Conservation (phyloP, 176 grass and related monocot genomes). For the Ampelocalamus luodianensis region DNA sequence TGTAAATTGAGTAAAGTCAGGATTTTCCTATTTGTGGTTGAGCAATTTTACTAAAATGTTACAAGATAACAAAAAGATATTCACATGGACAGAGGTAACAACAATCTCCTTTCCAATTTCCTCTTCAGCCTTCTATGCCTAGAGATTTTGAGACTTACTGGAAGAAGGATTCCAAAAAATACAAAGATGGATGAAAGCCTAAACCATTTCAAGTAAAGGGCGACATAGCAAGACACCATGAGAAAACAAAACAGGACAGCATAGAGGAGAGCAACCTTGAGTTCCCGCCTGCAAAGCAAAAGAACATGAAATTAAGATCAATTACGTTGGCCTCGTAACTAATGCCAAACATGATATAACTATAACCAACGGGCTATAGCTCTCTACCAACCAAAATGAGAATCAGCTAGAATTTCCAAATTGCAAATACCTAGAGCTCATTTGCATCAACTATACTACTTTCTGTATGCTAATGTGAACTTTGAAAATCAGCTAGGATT, state of each 20-base stretch:
- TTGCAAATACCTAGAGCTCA: constrained; percentile 17
- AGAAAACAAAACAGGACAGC: constrained; percentile 70
- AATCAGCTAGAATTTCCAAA: constrained; percentile 17
- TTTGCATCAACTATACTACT: constrained; percentile 9
- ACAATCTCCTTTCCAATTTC: constrained; percentile 88
- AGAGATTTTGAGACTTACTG: constrained; percentile 77
- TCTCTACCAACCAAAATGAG: constrained; percentile 23
- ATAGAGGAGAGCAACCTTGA: constrained; percentile 71
- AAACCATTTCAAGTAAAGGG: constrained; percentile 67
- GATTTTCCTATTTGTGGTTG: constrained; percentile 53
- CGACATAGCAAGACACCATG: constrained; percentile 67
- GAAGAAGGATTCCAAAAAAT: constrained; percentile 75
- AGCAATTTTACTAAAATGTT: constrained; percentile 53
- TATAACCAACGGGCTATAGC: background rate
- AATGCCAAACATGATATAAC: constrained; percentile 22
- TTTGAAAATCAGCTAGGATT: constrained; percentile 4
- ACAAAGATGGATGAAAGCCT: constrained; percentile 66
- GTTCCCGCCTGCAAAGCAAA: constrained; percentile 73
- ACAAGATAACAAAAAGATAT: constrained; percentile 58
- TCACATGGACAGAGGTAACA: constrained; percentile 95
- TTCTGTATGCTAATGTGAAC: background rate
- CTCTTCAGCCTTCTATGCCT: constrained; percentile 81
- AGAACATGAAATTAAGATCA: constrained; percentile 11
- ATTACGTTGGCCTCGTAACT: background rate
- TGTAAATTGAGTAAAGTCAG: constrained; percentile 31